Base-by-base conservation (phyloP, 1,284 basidiomycete species). In the Rhodotorula glutinis region DNA sequence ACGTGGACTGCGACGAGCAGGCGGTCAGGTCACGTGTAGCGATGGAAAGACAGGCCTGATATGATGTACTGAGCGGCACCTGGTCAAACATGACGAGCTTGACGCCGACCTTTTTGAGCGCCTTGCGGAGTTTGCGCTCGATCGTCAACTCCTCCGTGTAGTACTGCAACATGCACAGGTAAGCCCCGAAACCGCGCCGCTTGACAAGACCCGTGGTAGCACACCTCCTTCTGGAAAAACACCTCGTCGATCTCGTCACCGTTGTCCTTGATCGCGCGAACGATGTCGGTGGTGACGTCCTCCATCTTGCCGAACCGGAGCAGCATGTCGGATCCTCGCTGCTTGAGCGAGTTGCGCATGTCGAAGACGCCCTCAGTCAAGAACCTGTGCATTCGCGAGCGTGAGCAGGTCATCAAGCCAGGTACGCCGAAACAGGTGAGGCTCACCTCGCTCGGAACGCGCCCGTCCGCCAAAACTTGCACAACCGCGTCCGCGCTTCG, bases 251-350 rank as follows among this genome's bases (percentile, higher is more conserved):
- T 78, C 3, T 75, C 76, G 67, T 79, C 78, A 2, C 79, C 79
- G 8, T 75, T 70, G 10, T 76, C 71, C 47, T 78, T 73, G 11
- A 83, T 73, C 4, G 70, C 67, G 54, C 78, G 62, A 47, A 83
- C 75, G 4, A 85, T 63, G 25, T 73, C 69, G 4, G 78, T 76
- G 0, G 82, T 74, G 13, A 84, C 72, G 1, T 75, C 65, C 59
- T 82, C 83, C 8, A 82, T 78, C 27, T 76, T 74, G 4, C 83
- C 83, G 66, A 82, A 83, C 1, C 82, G 80, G 29, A 85, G 77
- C 43, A 82, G 71, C 61, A 85, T 74, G 64, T 84, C 82, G 3
- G 80, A 80, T 8, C 82, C 81, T 27, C 46, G 52, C 33, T 75
- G 71, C 40, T 79, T 75, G 46, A 84, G 77, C 5, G 78, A 74